phyloP scores from a whole-genome alignment of 208 protist genomes.

The Leishmania guyanensis region DNA sequence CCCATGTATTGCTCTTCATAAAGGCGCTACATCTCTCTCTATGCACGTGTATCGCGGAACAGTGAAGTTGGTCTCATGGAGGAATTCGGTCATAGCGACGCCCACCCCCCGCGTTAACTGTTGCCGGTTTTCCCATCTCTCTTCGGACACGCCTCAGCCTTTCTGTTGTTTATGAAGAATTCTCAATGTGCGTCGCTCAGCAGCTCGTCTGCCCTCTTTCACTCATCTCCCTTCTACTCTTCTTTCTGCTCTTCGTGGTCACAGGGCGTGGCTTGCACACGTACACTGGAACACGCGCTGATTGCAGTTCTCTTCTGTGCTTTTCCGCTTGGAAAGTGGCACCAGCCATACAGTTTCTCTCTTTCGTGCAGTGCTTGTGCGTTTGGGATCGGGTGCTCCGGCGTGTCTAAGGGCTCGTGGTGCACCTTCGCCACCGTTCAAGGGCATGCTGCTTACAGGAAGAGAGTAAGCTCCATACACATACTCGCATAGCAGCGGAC shows the following conservation, averaged over 20 bases:
- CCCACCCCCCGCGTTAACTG: neutral
- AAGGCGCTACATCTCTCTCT: constrained; percentile 2
- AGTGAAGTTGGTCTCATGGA: neutral
- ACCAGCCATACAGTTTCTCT: too few relatives aligned
- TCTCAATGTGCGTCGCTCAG: neutral
- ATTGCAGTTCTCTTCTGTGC: neutral
- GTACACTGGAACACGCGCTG: neutral
- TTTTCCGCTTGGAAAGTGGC: neutral
- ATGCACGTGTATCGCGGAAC: neutral
- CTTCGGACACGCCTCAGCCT: neutral
- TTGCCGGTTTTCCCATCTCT: neutral
- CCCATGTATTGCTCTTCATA: neutral
- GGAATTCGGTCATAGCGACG: neutral
- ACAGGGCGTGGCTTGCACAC: neutral
- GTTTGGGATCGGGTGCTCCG: neutral
- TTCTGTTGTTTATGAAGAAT: neutral
- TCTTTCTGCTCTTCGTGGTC: neutral
- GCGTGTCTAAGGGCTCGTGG: neutral
- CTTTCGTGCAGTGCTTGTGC: neutral
- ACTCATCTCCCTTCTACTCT: neutral
- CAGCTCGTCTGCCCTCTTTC: neutral
- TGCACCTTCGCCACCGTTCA: neutral
- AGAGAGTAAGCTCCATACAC: neutral
- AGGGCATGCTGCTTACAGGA: neutral
- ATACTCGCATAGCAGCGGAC: neutral